Evolutionary conservation across 1,139 yeast species (phyloP).

Genomic region (Pichia sp.): DNA sequence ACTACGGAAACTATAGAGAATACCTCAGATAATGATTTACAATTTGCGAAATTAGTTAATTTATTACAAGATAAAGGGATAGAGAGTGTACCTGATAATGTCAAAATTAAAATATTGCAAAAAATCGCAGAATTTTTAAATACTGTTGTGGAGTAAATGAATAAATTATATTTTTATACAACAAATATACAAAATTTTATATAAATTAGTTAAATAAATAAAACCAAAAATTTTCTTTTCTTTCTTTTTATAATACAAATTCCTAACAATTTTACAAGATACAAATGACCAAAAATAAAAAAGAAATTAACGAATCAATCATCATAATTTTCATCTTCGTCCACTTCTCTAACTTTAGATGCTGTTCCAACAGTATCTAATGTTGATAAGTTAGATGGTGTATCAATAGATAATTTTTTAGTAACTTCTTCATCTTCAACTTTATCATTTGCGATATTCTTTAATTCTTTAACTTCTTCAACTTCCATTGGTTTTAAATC

Average conservation of each 20-base stretch:
- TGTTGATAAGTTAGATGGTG: no score
- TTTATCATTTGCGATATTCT: background rate
- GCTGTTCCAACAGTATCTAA: slow-evolving; percentile 1
- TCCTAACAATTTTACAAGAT: no score
- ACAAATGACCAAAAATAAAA: background rate
- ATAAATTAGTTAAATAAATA: background rate
- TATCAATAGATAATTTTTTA: no score
- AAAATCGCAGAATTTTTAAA: slow-evolving; percentile 61
- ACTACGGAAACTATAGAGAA: slow-evolving; percentile 40
- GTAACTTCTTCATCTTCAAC: background rate
- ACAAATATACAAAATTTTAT: background rate
- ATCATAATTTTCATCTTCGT: slow-evolving; percentile 81
- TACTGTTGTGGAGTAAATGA: slow-evolving; percentile 30
- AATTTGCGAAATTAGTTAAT: slow-evolving; percentile 48
- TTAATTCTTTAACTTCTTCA: slow-evolving; percentile 30
- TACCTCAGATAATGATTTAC: slow-evolving; percentile 26
- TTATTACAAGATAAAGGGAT: slow-evolving; percentile 42
- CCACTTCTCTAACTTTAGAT: slow-evolving; percentile 68
- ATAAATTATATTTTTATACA: background rate
- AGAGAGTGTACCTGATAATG: slow-evolving; percentile 56
- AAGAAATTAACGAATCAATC: slow-evolving; percentile 31
- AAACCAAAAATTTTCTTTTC: background rate
- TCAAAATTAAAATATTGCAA: slow-evolving; percentile 53
- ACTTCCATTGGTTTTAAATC: slow-evolving; percentile 40
- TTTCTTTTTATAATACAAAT: no score